phyloP scores from a whole-genome alignment of 495 filamentous ascomycete genomes.

The Hyaloscypha hepaticicola region DNA sequence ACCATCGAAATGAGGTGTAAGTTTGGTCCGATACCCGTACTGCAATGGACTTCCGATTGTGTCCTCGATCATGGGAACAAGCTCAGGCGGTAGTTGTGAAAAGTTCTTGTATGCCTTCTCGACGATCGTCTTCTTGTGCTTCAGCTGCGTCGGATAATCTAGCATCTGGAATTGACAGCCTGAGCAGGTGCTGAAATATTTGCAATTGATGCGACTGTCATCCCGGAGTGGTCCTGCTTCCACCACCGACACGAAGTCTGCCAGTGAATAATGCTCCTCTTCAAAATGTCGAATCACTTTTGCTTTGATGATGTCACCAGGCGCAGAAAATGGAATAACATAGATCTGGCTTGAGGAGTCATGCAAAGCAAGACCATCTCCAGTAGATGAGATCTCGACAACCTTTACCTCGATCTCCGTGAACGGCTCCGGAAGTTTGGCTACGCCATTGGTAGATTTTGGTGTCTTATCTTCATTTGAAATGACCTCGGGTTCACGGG shows the following conservation, averaged over 20 bases:
- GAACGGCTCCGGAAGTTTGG: conserved; percentile 61
- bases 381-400: conserved; percentile 78
- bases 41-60: conserved; percentile 88
- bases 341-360: conserved; percentile 70
- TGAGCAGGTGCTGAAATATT: conserved; percentile 83
- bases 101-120: conserved; percentile 93
- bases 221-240: conserved; percentile 73
- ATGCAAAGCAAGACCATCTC: conserved; percentile 75
- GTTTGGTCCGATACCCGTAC: conserved; percentile 92
- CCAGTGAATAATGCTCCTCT: conserved; percentile 61
- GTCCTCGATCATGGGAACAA: conserved; percentile 72
- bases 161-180: conserved; percentile 99
- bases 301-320: conserved; percentile 76
- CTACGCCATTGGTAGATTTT: conserved; percentile 24
- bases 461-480: conserved; percentile 29
- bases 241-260: conserved; percentile 79
- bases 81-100: conserved; percentile 71
- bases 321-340: conserved; percentile 84
- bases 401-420: conserved; percentile 79
- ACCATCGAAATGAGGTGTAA: conserved; percentile 91
- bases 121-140: conserved; percentile 79
- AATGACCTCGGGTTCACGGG: not conserved
- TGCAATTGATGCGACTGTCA: conserved; percentile 71
- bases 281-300: conserved; percentile 71
- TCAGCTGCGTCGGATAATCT: conserved; percentile 80